Conservation (phyloP, 352 stramenopile genomes). For the Peronospora destructor region DNA sequence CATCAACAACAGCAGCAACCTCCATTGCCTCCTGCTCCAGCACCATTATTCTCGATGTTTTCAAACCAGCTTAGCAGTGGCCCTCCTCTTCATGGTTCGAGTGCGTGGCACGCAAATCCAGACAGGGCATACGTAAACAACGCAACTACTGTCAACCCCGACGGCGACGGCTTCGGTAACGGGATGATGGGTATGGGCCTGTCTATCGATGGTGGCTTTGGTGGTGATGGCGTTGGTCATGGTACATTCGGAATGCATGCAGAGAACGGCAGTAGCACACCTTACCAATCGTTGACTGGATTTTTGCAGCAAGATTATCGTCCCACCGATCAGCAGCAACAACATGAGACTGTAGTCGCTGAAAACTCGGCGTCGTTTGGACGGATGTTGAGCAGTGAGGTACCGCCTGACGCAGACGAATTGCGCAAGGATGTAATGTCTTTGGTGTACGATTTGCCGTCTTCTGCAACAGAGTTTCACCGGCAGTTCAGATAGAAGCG, state of each 20-base stretch:
- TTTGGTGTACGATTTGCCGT: slow-evolving; percentile 33
- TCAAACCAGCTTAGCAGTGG: slow-evolving; percentile 27
- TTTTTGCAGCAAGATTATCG: slow-evolving; percentile 58
- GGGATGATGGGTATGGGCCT: slow-evolving; percentile 43
- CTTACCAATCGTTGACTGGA: slow-evolving; percentile 53
- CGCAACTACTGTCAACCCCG: slow-evolving; percentile 8
- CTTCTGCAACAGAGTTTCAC: slow-evolving; percentile 35
- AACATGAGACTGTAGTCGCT: slow-evolving; percentile 10
- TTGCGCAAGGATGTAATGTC: slow-evolving; percentile 20
- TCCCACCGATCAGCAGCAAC: slow-evolving; percentile 28
- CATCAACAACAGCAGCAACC: slow-evolving; percentile 31
- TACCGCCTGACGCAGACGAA: slow-evolving; percentile 16
- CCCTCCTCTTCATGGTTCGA: slow-evolving; percentile 27
- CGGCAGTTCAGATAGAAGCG: slow-evolving; percentile 36
- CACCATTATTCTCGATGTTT: slow-evolving; percentile 62
- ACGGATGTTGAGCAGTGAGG: slow-evolving; percentile 36
- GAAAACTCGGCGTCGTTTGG: slow-evolving; percentile 38
- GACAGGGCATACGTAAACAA: slow-evolving; percentile 20
- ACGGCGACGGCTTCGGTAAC: slow-evolving; percentile 38
- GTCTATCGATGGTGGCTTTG: slow-evolving; percentile 32
- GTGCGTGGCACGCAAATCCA: slow-evolving; percentile 23
- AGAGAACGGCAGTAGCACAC: slow-evolving; percentile 14
- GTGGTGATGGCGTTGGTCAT: slow-evolving; percentile 16
- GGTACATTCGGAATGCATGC: slow-evolving; percentile 32
- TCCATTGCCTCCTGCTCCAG: slow-evolving; percentile 34